Evolutionary conservation across 2,329 filamentous ascomycete species (phyloP), one percentile per base, ranked within the genome.

Genomic region (Penicillium sp.): DNA sequence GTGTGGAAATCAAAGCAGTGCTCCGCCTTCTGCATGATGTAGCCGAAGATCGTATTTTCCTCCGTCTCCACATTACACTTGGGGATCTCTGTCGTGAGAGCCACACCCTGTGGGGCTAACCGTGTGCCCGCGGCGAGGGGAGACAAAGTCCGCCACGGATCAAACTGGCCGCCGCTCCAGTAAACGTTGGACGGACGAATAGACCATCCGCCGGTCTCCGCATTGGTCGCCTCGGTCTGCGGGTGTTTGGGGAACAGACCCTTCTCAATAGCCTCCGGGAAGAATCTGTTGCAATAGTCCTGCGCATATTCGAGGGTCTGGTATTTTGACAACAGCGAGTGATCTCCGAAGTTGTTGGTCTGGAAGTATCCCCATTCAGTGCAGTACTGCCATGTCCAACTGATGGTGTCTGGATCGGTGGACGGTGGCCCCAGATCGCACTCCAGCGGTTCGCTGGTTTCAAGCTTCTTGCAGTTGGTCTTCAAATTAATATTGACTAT

Each of bases 321-420:
- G 61, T 76, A 81, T 34, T 72, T 74, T 16, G 78, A 80, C 26
- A 80, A 68, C 9, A 83, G 67, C 35, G 79, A 74, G 54, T 78
- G 73, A 18, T 70, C 64, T n/a, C 79, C 79, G 1, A 76, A 65
- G 61, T 83, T 83, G 34, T 77, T 74, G 50, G 72, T 72, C 63
- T 80, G 78, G 63, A 77, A 79, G 66, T 72, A 82, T 10, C 80
- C 81, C 76, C 76, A 82, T 63, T 83, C 74, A 2, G 76, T 79
- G 66, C 81, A 83, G 63, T 78, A 79, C 61, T 83, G 79, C 78
- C 79, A 82, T 1, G 69, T 75, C 79, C 79, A 82, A 48, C 69
- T 67, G 57, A 81, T 78, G 2, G 56, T 61, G 8, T 71, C 60
- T 0, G 78, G 71, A 7, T 77, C 71, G 2, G 63, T 62, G 42